phyloP scores from a whole-genome alignment of 345 rosid species.

The Hibiscus trionum region DNA sequence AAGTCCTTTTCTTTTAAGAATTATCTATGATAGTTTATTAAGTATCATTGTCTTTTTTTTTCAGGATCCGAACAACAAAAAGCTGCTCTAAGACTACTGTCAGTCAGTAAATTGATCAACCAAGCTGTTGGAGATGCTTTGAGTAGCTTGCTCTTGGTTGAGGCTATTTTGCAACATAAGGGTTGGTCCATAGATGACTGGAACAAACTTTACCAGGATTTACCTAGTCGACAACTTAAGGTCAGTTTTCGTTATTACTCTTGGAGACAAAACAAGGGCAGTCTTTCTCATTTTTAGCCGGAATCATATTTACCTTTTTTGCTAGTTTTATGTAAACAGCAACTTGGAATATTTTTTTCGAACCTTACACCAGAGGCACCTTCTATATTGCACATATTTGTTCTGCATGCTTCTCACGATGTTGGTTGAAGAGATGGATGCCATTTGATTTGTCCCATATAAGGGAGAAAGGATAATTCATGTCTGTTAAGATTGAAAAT shows the following conservation, averaged over 20 bases:
- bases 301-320: background rate
- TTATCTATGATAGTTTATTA: background rate
- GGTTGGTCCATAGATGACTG: slow-evolving; percentile 79
- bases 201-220: slow-evolving; percentile 75
- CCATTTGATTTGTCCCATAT: background rate
- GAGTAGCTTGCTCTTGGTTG: slow-evolving; percentile 84
- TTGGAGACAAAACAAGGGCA: background rate
- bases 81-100: slow-evolving; percentile 68
- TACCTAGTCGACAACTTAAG: slow-evolving; percentile 90
- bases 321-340: no score
- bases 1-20: background rate
- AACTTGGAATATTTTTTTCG: no score
- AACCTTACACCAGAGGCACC: no score
- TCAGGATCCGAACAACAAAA: slow-evolving; percentile 63
- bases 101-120: slow-evolving; percentile 75
- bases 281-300: background rate
- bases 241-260: slow-evolving; percentile 24
- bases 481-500: background rate
- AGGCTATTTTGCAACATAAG: slow-evolving; percentile 63
- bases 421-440: background rate
- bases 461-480: background rate
- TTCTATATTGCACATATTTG: background rate
- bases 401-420: background rate
- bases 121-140: slow-evolving; percentile 97
- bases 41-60: slow-evolving; percentile 11